phyloP scores from a whole-genome alignment of 306 rosid species.

The Styphnolobium japonicum region DNA sequence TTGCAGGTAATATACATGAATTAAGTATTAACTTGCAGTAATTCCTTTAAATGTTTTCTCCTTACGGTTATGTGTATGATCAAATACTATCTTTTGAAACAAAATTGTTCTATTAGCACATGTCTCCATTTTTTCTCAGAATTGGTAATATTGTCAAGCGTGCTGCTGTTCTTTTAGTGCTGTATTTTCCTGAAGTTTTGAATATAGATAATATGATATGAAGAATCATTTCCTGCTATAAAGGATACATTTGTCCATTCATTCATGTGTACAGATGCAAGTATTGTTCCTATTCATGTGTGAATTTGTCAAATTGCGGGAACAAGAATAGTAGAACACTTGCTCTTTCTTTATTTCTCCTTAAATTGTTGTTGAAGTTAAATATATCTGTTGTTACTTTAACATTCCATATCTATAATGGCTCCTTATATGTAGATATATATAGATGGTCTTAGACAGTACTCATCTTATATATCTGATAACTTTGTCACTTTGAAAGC shows the following conservation, averaged over 20 bases:
- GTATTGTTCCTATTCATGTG: not conserved
- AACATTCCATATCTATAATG: too few species aligned
- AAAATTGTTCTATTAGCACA: not conserved
- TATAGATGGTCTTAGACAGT: not conserved
- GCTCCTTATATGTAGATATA: too few species aligned
- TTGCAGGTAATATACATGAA: slow-evolving; percentile 65
- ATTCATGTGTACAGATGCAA: too few species aligned
- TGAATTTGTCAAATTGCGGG: not conserved
- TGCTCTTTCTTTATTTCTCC: too few species aligned
- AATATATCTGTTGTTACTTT: too few species aligned
- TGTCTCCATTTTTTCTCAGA: not conserved
- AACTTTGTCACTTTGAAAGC: too few species aligned
- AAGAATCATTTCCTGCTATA: not conserved
- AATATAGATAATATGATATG: not conserved
- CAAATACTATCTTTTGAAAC: too few species aligned
- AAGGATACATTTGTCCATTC: not conserved
- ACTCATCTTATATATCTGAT: not conserved
- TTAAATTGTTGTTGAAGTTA: too few species aligned
- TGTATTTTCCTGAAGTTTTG: not conserved
- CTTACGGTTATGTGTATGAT: not conserved
- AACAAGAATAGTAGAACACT: too few species aligned
- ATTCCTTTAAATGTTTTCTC: slow-evolving; percentile 16
- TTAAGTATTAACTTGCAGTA: slow-evolving; percentile 6
- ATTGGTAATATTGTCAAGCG: not conserved
- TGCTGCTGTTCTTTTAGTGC: not conserved